Conservation (phyloP, 2,329 filamentous ascomycete species). For the Aspergillus fischeri region DNA sequence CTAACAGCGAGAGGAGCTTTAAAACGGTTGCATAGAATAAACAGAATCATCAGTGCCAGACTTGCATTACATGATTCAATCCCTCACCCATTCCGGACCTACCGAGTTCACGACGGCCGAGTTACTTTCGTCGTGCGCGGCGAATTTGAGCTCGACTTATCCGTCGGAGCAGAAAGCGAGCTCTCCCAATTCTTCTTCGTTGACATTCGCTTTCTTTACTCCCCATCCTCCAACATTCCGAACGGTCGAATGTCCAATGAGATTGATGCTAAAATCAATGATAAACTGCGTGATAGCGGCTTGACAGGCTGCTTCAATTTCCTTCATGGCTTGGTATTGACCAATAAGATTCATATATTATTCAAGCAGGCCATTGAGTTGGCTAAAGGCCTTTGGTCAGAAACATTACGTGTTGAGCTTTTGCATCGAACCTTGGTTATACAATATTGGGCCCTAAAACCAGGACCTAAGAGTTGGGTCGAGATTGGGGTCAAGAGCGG, state of each 20-base stretch:
- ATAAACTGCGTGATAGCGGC: conserved; percentile 64
- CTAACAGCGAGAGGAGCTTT: conserved; percentile 69
- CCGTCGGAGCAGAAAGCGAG: conserved; percentile 80
- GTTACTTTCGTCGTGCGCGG: conserved; percentile 78
- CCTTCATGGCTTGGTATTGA: conserved; percentile 81
- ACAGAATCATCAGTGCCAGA: conserved; percentile 76
- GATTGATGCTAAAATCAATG: conserved; percentile 70
- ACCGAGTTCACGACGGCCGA: conserved; percentile 76
- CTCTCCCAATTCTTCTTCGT: conserved; percentile 89
- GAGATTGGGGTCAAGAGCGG: conserved; percentile 66
- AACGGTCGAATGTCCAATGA: conserved; percentile 58
- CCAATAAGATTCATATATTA: conserved; percentile 82
- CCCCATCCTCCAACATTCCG: conserved; percentile 63
- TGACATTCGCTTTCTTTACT: conserved; percentile 80
- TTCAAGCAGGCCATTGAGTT: conserved; percentile 72
- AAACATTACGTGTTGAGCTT: conserved; percentile 70
- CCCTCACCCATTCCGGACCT: conserved; percentile 72
- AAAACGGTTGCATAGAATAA: conserved; percentile 72
- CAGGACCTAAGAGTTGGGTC: conserved; percentile 79
- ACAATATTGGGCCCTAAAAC: conserved; percentile 80
- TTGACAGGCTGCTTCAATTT: conserved; percentile 78
- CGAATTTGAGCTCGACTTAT: conserved; percentile 92
- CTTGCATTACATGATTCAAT: conserved; percentile 82
- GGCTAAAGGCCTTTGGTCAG: conserved; percentile 68
- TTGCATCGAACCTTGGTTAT: conserved; percentile 78